A percentile compares a stretch with the other conserved stretches of the same genome.
Conservation (phyloP, 1,284 basidiomycete genomes). For the Stereum hirsutum region DNA sequence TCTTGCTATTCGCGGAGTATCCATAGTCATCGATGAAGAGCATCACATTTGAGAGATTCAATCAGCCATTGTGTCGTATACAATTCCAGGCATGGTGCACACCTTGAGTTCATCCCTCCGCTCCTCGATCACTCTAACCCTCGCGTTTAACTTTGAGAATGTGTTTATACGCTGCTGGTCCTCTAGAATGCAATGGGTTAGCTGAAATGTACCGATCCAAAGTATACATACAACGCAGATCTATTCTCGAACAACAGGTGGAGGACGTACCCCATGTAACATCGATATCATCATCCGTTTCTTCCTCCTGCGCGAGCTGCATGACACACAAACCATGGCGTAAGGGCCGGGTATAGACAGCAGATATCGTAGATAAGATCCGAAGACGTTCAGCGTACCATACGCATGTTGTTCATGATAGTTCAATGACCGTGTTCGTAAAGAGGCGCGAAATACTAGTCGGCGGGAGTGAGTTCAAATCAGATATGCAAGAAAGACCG, state of each 20-base stretch:
- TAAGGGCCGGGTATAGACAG: too few species aligned
- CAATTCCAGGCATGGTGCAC: slow-evolving; percentile 8
- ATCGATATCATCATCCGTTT: slow-evolving; percentile 75
- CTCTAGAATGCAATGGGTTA: slow-evolving; percentile 37
- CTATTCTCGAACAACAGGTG: background rate
- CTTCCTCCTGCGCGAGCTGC: slow-evolving; percentile 70
- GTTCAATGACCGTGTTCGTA: too few species aligned
- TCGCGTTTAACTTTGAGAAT: slow-evolving; percentile 88
- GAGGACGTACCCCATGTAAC: slow-evolving; percentile 79
- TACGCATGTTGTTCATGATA: too few species aligned
- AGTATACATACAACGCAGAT: too few species aligned
- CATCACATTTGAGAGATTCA: background rate
- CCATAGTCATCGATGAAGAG: background rate
- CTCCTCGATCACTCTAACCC: slow-evolving; percentile 66
- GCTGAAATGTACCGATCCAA: too few species aligned
- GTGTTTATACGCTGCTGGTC: slow-evolving; percentile 91
- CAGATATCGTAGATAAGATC: too few species aligned
- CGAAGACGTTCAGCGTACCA: too few species aligned
- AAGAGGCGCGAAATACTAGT: too few species aligned
- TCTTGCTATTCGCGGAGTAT: slow-evolving; percentile 50
- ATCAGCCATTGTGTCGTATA: too few species aligned
- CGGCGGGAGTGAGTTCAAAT: too few species aligned
- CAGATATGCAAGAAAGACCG: too few species aligned
- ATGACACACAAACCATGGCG: too few species aligned
- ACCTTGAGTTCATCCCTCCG: slow-evolving; percentile 70